These are phyloP conservation scores for Trypanosoma lewisi DNA, from an alignment of 208 protist genomes.

Conservation along the genomic window DNA sequence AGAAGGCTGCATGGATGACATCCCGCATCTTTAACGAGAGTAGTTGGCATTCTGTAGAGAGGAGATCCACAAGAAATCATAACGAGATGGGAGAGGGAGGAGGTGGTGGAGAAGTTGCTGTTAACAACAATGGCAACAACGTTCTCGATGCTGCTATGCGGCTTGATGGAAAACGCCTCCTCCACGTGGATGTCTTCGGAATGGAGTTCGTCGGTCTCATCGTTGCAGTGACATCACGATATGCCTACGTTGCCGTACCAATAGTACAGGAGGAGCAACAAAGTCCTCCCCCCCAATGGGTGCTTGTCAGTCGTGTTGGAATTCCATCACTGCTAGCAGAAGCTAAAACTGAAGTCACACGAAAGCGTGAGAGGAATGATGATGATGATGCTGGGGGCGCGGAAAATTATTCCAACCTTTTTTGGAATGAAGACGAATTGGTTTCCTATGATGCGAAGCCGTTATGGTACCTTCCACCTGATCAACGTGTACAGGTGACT, in stretches of 20 bases:
- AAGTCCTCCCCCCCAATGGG: conserved; percentile 5
- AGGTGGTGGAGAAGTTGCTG: background rate
- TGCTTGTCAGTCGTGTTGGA: conserved; percentile 24
- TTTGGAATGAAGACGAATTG: conserved; percentile 23
- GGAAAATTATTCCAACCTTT: conserved; percentile 1
- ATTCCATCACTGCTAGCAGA: conserved; percentile 26
- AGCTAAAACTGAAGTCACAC: background rate
- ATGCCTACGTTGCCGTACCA: conserved; percentile 72
- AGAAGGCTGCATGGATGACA: conserved; percentile 53
- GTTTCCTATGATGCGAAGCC: conserved; percentile 35
- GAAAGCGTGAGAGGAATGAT: conserved; percentile 15
- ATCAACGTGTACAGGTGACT: conserved; percentile 32
- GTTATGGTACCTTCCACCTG: conserved; percentile 16
- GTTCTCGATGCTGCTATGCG: conserved; percentile 18
- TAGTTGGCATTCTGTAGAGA: conserved; percentile 36
- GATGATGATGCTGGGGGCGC: too few relatives aligned
- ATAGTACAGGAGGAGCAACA: conserved; percentile 11
- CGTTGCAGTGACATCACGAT: conserved; percentile 54
- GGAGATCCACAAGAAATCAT: background rate
- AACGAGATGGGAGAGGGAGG: conserved; percentile 6
- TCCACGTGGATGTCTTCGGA: conserved; percentile 71
- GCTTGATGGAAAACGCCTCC: conserved; percentile 20
- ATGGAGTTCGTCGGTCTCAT: conserved; percentile 64
- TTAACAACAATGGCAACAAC: background rate
- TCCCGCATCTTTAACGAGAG: conserved; percentile 76